phyloP scores from a whole-genome alignment of 2,329 filamentous ascomycete species.

The Sporothrix sp. region DNA sequence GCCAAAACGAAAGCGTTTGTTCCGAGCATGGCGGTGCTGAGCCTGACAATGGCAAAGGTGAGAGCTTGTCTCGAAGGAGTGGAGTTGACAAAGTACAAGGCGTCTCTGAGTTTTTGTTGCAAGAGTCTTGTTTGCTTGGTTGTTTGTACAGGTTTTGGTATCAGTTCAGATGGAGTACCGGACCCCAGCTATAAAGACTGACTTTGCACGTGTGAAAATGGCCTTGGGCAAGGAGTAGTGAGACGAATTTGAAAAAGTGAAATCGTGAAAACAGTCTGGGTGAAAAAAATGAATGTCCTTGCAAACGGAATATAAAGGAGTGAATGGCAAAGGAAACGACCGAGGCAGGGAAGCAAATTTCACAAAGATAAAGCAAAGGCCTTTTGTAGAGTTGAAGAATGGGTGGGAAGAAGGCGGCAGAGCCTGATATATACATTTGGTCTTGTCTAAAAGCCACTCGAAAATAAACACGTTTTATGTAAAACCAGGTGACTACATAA shows the following conservation, averaged over 20 bases:
- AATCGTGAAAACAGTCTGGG: not conserved
- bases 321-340: not conserved
- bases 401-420: not conserved
- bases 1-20: constrained; percentile 27
- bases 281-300: not conserved
- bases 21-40: constrained; percentile 25
- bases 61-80: not conserved
- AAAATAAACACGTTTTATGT: not conserved
- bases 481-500: no score
- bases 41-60: no score
- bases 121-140: not conserved
- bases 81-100: not conserved
- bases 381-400: not conserved
- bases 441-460: not conserved
- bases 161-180: no score
- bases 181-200: no score
- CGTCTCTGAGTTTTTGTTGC: not conserved
- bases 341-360: not conserved
- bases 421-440: not conserved
- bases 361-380: not conserved
- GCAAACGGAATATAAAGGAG: no score
- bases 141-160: not conserved
- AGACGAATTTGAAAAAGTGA: not conserved
- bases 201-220: not conserved
- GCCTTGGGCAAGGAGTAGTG: not conserved